Conservation (phyloP, 73 alveolate genomes). For the Tetrahymena malaccensis region DNA sequence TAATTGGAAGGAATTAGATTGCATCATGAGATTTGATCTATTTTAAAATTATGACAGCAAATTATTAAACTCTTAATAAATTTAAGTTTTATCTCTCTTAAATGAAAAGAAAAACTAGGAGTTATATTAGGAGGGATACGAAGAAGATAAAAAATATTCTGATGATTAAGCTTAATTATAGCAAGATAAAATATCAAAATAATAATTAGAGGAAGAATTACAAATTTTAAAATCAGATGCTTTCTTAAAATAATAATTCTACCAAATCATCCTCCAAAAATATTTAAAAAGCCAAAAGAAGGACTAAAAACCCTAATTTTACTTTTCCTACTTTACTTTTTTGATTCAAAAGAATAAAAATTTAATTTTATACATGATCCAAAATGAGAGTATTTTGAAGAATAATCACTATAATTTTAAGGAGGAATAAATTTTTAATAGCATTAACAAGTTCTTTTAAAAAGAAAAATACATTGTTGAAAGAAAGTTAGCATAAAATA, state of each 20-base stretch:
- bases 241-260: neutral
- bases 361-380: neutral
- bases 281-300: neutral
- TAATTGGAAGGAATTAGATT: neutral
- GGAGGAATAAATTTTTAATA: neutral
- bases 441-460: neutral
- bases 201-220: neutral
- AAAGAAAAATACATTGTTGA: neutral
- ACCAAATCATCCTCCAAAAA: neutral
- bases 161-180: neutral
- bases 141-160: no score
- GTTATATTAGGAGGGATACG: neutral
- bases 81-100: neutral
- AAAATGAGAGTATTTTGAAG: neutral
- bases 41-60: neutral
- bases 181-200: neutral
- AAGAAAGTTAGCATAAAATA: neutral
- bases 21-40: neutral
- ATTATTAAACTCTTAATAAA: no score
- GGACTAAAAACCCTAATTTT: neutral
- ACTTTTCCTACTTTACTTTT: neutral
- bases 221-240: neutral
- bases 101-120: neutral
- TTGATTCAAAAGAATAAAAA: neutral
- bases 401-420: neutral